Evolutionary conservation across 352 stramenopile genomes (phyloP).

Genomic region (Phytophthora capsici): DNA sequence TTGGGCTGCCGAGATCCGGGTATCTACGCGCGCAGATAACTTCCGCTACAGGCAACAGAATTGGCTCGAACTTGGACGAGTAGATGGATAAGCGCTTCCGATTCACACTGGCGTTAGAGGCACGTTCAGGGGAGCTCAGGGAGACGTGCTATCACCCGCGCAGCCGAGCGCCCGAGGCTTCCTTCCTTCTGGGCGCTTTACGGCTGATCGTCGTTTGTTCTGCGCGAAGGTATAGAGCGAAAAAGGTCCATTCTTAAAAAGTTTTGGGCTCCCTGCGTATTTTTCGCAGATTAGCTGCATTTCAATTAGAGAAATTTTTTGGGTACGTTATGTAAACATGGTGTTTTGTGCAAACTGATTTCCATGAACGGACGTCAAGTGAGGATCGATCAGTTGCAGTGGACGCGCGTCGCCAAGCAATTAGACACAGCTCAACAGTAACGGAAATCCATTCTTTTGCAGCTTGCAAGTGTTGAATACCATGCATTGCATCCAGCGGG

Average conservation of each 20-base stretch:
- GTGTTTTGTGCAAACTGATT: slow-evolving; percentile 29
- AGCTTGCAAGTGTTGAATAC: too few relatives aligned
- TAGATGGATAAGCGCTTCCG: slow-evolving; percentile 4
- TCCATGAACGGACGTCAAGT: slow-evolving; percentile 19
- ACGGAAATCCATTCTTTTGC: too few relatives aligned
- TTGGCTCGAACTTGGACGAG: slow-evolving; percentile 1
- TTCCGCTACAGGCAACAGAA: slow-evolving; percentile 5
- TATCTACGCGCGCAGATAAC: slow-evolving; percentile 13
- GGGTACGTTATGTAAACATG: neutral
- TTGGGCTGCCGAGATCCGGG: neutral
- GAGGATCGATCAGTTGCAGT: slow-evolving; percentile 7
- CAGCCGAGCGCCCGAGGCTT: slow-evolving; percentile 24
- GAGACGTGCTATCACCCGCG: slow-evolving; percentile 24
- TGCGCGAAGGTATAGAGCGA: slow-evolving; percentile 15
- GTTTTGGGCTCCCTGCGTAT: too few relatives aligned
- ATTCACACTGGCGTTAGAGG: neutral
- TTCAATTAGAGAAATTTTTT: slow-evolving; percentile 8
- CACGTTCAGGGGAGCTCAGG: slow-evolving; percentile 1
- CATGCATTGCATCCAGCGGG: neutral
- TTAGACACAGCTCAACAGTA: neutral
- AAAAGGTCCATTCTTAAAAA: slow-evolving; percentile 12
- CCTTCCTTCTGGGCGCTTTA: slow-evolving; percentile 2
- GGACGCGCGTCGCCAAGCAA: neutral
- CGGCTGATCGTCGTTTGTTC: slow-evolving; percentile 48
- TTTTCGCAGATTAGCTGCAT: slow-evolving; percentile 6